Base-by-base conservation (phyloP, 2,329 filamentous ascomycete species). In the Paraphaeosphaeria minitans region DNA sequence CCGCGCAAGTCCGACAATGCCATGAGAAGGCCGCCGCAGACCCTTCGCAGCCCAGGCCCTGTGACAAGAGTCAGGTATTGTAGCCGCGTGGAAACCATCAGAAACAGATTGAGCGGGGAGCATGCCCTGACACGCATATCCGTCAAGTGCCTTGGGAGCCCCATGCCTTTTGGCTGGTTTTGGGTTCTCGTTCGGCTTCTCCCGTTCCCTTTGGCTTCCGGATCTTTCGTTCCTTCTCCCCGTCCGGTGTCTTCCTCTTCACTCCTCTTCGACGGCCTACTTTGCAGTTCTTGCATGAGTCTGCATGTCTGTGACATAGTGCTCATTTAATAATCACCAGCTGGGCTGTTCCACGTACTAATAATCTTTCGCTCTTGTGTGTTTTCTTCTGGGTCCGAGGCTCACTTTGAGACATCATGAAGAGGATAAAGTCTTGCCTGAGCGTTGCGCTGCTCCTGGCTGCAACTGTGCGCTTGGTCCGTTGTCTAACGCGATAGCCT, bases 341-440 rank as follows among this genome's bases (percentile, higher is more conserved):
- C 74, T 74, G 74, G 66, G 61, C 74, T 76, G 74, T 72, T 31
- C 69, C 52, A 69, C 66, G 58, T 70, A 66, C 63, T 72, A 72
- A 70, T 75, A 65, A 42, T 52, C 52, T 39, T 55, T 56, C 43
- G 22, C 43, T 37, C 46, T 29, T 53, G 51, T 42, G 56, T 53
- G 35, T 52, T 37, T 55, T 3, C 27, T 41, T 47, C 13, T 55
- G 35, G 35, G 54, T 31, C 43, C 52, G n/a, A 13, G 47, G 22
- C 22, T 31, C 41, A 56, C 21, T 29, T 19, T 27, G 13, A 13
- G 31, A 41, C 61, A 68, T 39, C 16, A 77, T 77, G 74, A 70
- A 68, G 62, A 72, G 64, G 52, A 68, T 70, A 60, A 67, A 59
- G 42, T 63, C 62, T 22, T 63, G 63, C 8, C 65, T 67, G 65